Evolutionary conservation across 2,329 filamentous ascomycete species (phyloP), one percentile per base, ranked within the genome.

Genomic region (Xylaria sp.): DNA sequence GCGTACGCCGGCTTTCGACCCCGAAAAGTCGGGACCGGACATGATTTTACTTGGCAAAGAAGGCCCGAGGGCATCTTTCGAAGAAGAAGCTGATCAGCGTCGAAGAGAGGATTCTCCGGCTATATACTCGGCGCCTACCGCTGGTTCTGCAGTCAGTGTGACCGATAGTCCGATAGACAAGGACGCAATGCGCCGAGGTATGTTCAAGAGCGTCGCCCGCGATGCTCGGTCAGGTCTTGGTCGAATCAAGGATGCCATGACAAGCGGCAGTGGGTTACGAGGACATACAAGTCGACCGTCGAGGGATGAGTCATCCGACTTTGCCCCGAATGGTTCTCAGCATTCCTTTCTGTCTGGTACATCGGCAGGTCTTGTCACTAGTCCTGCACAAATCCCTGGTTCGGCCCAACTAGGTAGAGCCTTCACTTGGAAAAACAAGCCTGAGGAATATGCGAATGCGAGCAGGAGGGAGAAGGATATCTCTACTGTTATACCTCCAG

Each of bases 181-280:
- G 66, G 88, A 89, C 71, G 86, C 88, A 18, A 78, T 89, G 28
- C 88, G 90, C 37, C 90, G 87, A 73, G 88, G 88, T 0, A 87
- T 94, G 18, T 92, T 94, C 79, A 96, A 93, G 78, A 92, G 90
- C 69, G 92, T 96, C 18, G 91, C 91, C 2, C 92, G 89, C 71
- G 94, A 97, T 80, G 92, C 94, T 55, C 90, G 92, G 56, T 94
- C 91, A 65, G 94, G 94, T 0, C 86, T 97, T 65, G 92, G 92
- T 1, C 90, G 93, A 44, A 94, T 98, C 78, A 94, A 94, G 77
- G 94, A 95, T 77, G 93, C 90, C 2, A 92, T 97, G 44, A 78
- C 78, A 54, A 78, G 76, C 44, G 92, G 93, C 1, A 84, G 85
- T 15, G 82, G 82, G 12, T 78, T 85, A n/a, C 84, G 84, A 71